Evolutionary conservation across 2,329 filamentous ascomycete species (phyloP).

Genomic region (Colletotrichum sp.): DNA sequence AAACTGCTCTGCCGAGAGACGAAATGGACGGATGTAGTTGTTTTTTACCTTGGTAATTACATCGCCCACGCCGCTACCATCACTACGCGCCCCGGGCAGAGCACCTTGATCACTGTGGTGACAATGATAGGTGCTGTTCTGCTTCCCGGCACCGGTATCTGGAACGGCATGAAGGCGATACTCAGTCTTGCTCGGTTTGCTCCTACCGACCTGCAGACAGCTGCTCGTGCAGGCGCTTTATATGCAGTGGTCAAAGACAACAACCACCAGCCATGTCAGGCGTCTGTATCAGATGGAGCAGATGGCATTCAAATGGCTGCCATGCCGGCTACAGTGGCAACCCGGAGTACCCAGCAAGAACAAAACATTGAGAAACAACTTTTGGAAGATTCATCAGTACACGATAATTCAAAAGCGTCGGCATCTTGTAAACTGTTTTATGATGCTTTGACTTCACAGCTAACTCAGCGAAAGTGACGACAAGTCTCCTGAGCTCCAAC

Average conservation of each 20-base stretch:
- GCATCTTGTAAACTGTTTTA: accelerated
- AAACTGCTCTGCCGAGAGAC: neutral
- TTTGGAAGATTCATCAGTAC: neutral
- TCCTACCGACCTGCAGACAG: neutral
- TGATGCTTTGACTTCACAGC: accelerated
- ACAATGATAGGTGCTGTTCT: neutral
- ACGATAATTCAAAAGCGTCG: neutral
- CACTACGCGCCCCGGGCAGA: neutral
- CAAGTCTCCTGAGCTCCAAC: neutral
- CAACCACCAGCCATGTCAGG: accelerated
- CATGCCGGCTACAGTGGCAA: neutral
- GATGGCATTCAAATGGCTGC: neutral
- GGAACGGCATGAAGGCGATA: neutral
- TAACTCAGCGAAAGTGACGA: accelerated
- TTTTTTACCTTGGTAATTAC: neutral
- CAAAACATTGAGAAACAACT: neutral
- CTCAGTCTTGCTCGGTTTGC: neutral
- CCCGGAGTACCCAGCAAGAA: accelerated
- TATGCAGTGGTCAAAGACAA: neutral
- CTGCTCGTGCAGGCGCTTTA: accelerated
- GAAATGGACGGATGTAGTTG: neutral
- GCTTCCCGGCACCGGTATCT: neutral
- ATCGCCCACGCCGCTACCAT: neutral
- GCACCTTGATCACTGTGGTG: neutral
- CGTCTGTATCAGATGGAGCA: neutral